Conservation (phyloP, 2,329 filamentous ascomycete genomes). For the Cytospora leucostoma region DNA sequence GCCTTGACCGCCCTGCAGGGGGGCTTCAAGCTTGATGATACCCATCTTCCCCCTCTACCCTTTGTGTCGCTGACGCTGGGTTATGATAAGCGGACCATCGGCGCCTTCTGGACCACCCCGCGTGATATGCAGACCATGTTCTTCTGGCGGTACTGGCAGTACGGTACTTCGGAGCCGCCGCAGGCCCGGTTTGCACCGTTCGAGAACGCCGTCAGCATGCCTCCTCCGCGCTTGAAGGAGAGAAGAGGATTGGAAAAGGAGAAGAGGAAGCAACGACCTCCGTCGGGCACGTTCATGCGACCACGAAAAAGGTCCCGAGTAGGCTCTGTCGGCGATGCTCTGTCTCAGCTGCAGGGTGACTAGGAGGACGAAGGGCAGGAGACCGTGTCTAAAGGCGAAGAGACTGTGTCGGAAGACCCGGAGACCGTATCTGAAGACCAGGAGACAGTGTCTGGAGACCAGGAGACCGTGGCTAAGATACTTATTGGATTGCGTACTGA, state of each 20-base stretch:
- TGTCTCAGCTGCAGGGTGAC: neutral
- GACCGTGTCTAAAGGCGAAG: neutral
- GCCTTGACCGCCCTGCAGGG: neutral
- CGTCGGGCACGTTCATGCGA: neutral
- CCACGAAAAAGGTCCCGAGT: constrained; percentile 4
- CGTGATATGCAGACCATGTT: neutral
- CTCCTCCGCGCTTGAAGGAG: neutral
- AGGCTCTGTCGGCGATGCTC: constrained; percentile 4
- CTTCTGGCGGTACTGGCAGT: constrained; percentile 21
- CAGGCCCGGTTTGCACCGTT: neutral
- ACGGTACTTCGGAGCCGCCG: neutral
- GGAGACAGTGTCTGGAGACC: no score
- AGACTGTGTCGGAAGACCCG: neutral
- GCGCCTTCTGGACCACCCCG: no score
- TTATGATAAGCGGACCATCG: neutral
- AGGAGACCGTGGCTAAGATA: no score
- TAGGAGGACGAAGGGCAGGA: neutral
- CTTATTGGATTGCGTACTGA: neutral
- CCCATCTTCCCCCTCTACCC: neutral
- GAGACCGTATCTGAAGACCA: neutral
- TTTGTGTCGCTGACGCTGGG: constrained; percentile 21
- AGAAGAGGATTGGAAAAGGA: neutral
- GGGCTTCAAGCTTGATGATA: neutral
- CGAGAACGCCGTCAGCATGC: neutral
- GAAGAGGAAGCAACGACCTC: neutral